Evolutionary conservation across 257 asterid genomes (phyloP).

Genomic region (Nicotiana obtusifolia): DNA sequence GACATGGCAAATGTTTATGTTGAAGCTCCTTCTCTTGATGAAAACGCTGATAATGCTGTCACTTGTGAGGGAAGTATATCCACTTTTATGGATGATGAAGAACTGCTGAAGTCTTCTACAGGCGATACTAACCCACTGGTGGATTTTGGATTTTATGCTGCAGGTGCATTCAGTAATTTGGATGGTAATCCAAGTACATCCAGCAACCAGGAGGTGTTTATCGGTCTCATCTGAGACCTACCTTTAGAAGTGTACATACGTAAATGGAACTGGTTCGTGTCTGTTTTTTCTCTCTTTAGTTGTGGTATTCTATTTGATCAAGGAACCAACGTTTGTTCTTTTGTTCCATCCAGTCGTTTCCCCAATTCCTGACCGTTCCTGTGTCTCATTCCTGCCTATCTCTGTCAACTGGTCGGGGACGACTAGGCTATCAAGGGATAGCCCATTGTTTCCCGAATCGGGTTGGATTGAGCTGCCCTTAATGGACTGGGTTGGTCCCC

Average conservation of each 20-base stretch:
- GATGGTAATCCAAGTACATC: conserved; percentile 23
- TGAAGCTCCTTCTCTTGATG: conserved; percentile 18
- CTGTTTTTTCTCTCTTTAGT: neutral
- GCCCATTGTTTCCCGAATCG: no score
- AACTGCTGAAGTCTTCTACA: conserved; percentile 13
- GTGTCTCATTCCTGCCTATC: neutral
- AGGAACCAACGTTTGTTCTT: neutral
- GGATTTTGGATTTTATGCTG: conserved; percentile 34
- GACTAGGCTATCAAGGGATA: no score
- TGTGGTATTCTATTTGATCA: neutral
- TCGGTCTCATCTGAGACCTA: conserved; percentile 41
- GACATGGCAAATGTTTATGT: conserved; percentile 23
- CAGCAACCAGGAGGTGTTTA: conserved; percentile 29
- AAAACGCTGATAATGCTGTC: conserved; percentile 9
- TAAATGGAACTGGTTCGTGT: neutral
- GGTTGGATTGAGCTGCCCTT: no score
- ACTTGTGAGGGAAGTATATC: conserved; percentile 16
- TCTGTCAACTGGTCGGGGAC: no score
- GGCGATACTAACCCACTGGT: conserved; percentile 27
- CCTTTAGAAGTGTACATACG: neutral
- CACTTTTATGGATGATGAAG: conserved; percentile 14
- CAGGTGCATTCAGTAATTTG: conserved; percentile 19
- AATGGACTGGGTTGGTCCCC: no score
- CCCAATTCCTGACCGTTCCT: neutral
- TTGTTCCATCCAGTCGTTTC: neutral